Evolutionary conservation across 306 rosid genomes (phyloP).

Genomic region (Acacia crassicarpa): DNA sequence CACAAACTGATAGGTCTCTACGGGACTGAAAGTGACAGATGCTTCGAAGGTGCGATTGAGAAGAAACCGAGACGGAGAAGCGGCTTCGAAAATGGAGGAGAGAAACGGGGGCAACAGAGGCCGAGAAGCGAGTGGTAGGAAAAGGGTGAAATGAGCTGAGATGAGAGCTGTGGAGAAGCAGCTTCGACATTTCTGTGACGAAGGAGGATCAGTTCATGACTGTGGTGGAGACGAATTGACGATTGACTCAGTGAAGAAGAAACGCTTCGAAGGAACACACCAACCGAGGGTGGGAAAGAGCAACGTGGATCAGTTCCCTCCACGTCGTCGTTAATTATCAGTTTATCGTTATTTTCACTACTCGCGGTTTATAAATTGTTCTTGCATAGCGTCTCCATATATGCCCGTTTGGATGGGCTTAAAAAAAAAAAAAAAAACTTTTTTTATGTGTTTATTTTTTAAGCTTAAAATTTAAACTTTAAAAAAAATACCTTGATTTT

Average conservation of each 20-base stretch:
- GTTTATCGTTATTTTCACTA: neutral
- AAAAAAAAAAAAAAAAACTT: too few species aligned
- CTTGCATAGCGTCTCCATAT: too few species aligned
- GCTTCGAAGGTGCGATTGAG: conserved; percentile 24
- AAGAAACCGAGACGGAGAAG: conserved; percentile 18
- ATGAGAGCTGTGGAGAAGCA: conserved; percentile 45
- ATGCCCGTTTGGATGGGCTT: too few species aligned
- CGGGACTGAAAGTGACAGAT: conserved; percentile 4
- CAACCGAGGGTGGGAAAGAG: neutral
- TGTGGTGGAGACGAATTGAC: neutral
- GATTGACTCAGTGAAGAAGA: neutral
- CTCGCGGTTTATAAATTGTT: too few species aligned
- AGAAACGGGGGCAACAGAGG: conserved; percentile 2
- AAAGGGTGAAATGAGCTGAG: conserved; percentile 34
- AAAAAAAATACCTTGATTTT: too few species aligned
- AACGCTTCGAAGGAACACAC: neutral
- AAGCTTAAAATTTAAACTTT: too few species aligned
- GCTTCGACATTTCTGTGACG: conserved; percentile 49
- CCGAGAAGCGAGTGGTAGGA: neutral
- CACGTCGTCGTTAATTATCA: conserved; percentile 14
- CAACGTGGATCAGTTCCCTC: neutral
- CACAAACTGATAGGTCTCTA: conserved; percentile 37
- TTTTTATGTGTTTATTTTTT: too few species aligned
- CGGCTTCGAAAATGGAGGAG: conserved; percentile 29
- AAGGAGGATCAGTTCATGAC: neutral